Conservation (phyloP, 2,329 filamentous ascomycete genomes). For the Trichoderma koningiopsis region DNA sequence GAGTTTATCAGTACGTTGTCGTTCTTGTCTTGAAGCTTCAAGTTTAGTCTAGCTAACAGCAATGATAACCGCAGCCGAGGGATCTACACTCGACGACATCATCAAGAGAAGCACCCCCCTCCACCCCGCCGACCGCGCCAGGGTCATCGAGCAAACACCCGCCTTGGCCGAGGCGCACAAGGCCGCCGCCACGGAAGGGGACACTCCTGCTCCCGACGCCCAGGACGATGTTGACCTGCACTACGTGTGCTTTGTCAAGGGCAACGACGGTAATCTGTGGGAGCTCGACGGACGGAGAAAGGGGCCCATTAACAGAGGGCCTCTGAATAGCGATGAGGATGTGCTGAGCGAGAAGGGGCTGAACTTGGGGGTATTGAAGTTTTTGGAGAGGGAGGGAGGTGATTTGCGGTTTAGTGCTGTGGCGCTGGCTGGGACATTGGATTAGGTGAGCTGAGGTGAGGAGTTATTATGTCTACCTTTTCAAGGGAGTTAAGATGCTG, state of each 20-base stretch:
- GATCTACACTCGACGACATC: conserved; percentile 64
- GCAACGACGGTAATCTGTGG: conserved; percentile 62
- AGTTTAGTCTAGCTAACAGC: neutral
- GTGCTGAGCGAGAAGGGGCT: conserved; percentile 75
- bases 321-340: conserved; percentile 63
- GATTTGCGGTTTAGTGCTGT: conserved; percentile 63
- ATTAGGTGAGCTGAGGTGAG: conserved; percentile 38
- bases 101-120: conserved; percentile 72
- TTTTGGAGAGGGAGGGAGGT: conserved; percentile 56
- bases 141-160: conserved; percentile 74
- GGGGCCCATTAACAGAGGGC: conserved; percentile 59
- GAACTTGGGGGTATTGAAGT: conserved; percentile 64
- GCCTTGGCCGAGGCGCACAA: conserved; percentile 78
- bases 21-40: neutral
- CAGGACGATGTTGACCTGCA: conserved; percentile 87
- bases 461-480: neutral
- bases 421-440: conserved; percentile 54
- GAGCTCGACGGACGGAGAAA: conserved; percentile 63
- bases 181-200: conserved; percentile 73
- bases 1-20: conserved; percentile 56
- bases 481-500: neutral
- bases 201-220: conserved; percentile 76
- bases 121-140: conserved; percentile 64
- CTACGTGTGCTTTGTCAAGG: conserved; percentile 92
- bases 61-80: conserved; percentile 28